Evolutionary conservation across 495 filamentous ascomycete species (phyloP), one percentile per base, ranked within the genome.

Genomic region (Trichoderma orchidacearum): DNA sequence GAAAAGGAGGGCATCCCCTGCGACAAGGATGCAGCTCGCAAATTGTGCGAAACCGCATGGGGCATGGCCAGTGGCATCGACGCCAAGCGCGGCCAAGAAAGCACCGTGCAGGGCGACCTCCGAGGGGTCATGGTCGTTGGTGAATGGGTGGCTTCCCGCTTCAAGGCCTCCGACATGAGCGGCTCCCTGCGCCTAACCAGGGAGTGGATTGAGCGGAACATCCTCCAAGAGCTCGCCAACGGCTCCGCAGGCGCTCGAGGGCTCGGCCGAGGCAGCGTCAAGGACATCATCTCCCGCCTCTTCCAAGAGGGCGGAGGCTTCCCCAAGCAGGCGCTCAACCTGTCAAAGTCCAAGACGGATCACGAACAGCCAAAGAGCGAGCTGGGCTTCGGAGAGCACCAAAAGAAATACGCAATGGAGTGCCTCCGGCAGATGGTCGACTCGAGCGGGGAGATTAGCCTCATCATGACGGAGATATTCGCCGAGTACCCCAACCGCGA

Each of bases 11-110:
- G 88, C 5, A 85, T 96, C 18, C 77, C 83, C 0, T 87, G 84
- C 58, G 93, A 96, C 62, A 82, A 81, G 57, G 92, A 95, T 62
- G 94, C 86, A 2, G 87, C 91, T 13, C 80, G 93, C 60, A 83
- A 89, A 57, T 74, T 98, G 11, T 96, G 94, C 61, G 93, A 97
- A 77, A 84, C 87, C 18, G 82, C 89, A 6, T 96, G 90, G 90
- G 90, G 90, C n/a, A 80, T 94, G 60, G 81, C 76, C 50, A 79
- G 72, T 59, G 80, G 83, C 21, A 79, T 73, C 11, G 72, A 77
- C 18, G 69, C 72, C 15, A 72, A 66, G 55, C 80, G 68, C 71
- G 88, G 72, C 62, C 76, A 63, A 62, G 75, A 67, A 65, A 72
- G 85, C 52, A 85, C 84, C 48, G 83, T 83, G 11, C 90, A 95